Base-by-base conservation (phyloP, 1,284 basidiomycete genomes). In the Sanghuangporus baumii region DNA sequence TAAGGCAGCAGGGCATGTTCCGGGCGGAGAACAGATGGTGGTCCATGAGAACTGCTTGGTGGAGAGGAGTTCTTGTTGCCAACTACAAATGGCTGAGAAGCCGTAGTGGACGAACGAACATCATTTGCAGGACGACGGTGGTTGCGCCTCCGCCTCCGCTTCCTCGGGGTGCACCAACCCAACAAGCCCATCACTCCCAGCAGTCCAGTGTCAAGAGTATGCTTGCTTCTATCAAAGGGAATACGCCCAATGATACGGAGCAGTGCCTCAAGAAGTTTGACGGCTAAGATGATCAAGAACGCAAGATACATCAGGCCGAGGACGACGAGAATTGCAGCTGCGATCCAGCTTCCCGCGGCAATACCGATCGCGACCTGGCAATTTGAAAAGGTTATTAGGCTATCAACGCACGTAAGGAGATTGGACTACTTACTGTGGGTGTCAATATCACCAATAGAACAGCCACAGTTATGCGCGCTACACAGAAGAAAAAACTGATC, bases 251-350 rank as follows among this genome's bases (percentile, higher is more conserved):
- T 72, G n/a, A 96, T 81, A 31, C 96, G 91, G 43, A 94, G 80
- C 18, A 86, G 57, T 3, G 87, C 93, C 73, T 98, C 96, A 48
- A 91, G 68, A 59, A 96, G 70, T 77, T 99, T 99, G 74, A 89
- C 84, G 40, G 91, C 55, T 55, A 98, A 82, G 81, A 98, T 91
- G 63, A 93, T 74, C 56, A 85, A 71, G 68, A 95, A 87, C 38
- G 88, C 87, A 5, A 94, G 78, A 72, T 96, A 94, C 57, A 94
- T 86, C 66, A 98, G 80, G 5, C 83, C 94, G 59, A 96, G 84
- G 57, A 97, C 88, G 68, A 96, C 80, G 61, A 98, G 81, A 65
- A 98, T 88, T 67, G 93, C 90, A 73, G 97, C 97, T 6, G 95
- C 86, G 20, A 99, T 86, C 96, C 96, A 99, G 63, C 91, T 90